Percentiles rank a stretch among this genome's conserved stretches.
Conservation (phyloP, 805 yeast species). For the Candida boleticola region DNA sequence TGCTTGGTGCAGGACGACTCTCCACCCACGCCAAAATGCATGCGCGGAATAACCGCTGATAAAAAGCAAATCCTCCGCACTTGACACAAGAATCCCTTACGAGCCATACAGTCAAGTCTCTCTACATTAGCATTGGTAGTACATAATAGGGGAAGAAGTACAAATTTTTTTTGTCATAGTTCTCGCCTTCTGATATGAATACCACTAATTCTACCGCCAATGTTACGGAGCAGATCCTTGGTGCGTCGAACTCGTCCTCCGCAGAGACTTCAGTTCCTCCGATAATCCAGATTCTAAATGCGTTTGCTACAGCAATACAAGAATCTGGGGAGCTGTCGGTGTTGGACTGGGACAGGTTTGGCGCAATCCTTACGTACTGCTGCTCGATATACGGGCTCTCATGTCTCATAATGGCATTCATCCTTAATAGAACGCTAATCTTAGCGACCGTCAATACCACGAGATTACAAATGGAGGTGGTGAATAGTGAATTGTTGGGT, state of each 20-base stretch:
- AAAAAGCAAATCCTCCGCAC: no score
- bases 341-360: conserved; percentile 7
- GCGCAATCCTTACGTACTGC: conserved; percentile 24
- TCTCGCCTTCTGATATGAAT: no score
- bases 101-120: no score
- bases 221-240: conserved; percentile 1
- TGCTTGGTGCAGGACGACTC: no score
- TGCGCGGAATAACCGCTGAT: no score
- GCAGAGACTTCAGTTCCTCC: not conserved
- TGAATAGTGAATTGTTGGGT: not conserved
- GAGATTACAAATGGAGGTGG: conserved; percentile 13
- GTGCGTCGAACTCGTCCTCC: not conserved
- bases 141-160: no score
- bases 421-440: conserved; percentile 36
- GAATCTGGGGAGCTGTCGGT: conserved; percentile 1
- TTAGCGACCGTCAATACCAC: conserved; percentile 35
- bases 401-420: conserved; percentile 36
- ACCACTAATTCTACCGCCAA: not conserved
- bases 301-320: not conserved
- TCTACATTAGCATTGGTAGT: no score
- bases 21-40: no score
- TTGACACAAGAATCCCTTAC: no score
- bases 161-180: no score
- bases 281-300: not conserved
- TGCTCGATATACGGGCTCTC: conserved; percentile 37